Evolutionary conservation across 257 asterid genomes (phyloP).

Genomic region (Solanum habrochaites): DNA sequence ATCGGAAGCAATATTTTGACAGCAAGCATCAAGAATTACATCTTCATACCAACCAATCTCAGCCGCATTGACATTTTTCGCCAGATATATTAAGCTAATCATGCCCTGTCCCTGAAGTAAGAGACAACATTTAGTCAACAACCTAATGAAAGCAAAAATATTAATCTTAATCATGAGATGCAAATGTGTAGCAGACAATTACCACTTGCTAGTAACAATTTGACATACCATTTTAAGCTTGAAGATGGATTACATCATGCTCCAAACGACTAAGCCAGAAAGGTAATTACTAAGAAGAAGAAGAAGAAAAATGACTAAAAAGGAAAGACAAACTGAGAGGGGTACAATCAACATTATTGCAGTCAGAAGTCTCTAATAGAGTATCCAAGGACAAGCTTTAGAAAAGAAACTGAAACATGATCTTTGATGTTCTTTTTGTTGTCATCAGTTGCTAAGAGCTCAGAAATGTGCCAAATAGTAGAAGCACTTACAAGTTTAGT

Average conservation of each 20-base stretch:
- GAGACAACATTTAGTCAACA: not conserved
- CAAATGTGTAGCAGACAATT: not conserved
- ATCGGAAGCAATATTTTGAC: slow-evolving; percentile 73
- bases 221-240: not conserved
- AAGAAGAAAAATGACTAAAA: not conserved
- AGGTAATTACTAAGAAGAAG: not conserved
- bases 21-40: slow-evolving; percentile 85
- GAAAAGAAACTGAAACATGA: not conserved
- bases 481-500: not conserved
- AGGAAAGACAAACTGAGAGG: not conserved
- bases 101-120: slow-evolving; percentile 76
- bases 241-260: not conserved
- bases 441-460: not conserved
- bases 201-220: not conserved
- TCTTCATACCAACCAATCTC: slow-evolving; percentile 76
- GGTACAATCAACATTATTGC: not conserved
- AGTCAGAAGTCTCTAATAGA: not conserved
- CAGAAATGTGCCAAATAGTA: not conserved
- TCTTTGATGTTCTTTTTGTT: not conserved
- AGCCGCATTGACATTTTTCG: slow-evolving; percentile 43
- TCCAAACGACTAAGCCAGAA: not conserved
- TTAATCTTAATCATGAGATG: not conserved
- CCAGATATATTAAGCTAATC: slow-evolving; percentile 72
- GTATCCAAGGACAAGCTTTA: not conserved
- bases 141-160: not conserved